Conservation (phyloP, 768 basidiomycete species). For the Pisolithus orientalis region DNA sequence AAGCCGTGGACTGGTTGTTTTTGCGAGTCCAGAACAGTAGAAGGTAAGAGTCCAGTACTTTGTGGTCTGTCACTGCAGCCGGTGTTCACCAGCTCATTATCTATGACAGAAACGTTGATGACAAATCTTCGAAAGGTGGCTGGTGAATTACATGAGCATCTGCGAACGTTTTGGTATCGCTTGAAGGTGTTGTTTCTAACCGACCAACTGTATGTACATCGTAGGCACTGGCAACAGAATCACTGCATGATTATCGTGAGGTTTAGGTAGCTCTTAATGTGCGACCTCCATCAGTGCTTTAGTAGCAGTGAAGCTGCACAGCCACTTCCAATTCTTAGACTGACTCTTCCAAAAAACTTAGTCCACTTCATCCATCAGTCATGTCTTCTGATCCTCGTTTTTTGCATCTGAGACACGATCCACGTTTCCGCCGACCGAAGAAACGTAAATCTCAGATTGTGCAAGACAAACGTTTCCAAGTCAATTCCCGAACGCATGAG, state of each 20-base stretch:
- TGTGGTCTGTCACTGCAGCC: no score
- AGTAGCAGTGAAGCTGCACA: no score
- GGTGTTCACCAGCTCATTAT: neutral
- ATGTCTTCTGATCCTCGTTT: conserved; percentile 73
- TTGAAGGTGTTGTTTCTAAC: neutral
- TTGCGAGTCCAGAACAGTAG: conserved; percentile 88
- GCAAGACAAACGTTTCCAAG: conserved; percentile 89
- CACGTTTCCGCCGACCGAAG: conserved; percentile 83
- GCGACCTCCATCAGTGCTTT: no score
- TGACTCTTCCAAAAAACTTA: no score
- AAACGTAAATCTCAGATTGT: conserved; percentile 77
- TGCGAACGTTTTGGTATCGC: no score
- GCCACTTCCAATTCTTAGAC: no score
- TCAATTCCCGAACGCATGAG: conserved; percentile 44
- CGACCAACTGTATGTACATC: neutral
- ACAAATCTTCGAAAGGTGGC: neutral
- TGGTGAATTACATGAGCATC: no score
- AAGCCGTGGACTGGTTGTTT: conserved; percentile 93
- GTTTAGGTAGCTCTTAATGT: no score
- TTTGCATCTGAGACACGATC: conserved; percentile 80
- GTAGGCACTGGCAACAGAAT: no score
- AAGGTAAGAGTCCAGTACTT: conserved; percentile 35
- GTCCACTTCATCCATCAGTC: neutral
- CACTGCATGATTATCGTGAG: no score
- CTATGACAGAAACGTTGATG: neutral